Evolutionary conservation across 2,329 filamentous ascomycete genomes (phyloP).

Genomic region (Talaromyces sp.): DNA sequence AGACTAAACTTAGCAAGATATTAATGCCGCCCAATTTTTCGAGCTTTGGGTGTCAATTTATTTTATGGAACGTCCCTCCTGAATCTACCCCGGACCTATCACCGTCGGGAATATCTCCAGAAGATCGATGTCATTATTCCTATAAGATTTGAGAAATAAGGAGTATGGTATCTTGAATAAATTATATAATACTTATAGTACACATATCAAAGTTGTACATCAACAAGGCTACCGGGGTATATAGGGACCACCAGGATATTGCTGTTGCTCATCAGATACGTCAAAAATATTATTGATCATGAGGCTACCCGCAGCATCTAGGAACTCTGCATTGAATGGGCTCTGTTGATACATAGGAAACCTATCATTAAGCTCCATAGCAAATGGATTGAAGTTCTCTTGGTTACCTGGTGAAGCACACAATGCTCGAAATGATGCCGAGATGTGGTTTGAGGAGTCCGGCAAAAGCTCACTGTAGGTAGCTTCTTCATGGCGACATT

Average conservation of each 20-base stretch:
- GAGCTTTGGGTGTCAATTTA: too few relatives aligned
- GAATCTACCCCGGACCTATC: too few relatives aligned
- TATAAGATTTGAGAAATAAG: too few relatives aligned
- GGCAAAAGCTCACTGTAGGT: conserved; percentile 2
- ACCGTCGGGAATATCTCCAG: too few relatives aligned
- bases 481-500: conserved; percentile 7
- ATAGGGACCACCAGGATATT: neutral
- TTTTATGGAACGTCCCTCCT: too few relatives aligned
- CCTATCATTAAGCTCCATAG: conserved; percentile 10
- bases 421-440: conserved; percentile 8
- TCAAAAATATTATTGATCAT: conserved; percentile 14
- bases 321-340: conserved; percentile 17
- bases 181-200: neutral
- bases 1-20: too few relatives aligned
- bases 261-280: conserved; percentile 10
- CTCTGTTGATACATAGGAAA: conserved; percentile 14
- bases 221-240: neutral
- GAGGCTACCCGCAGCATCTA: conserved; percentile 14
- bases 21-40: too few relatives aligned
- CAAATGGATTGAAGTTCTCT: conserved; percentile 12
- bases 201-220: neutral
- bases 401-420: conserved; percentile 10
- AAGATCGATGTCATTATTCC: too few relatives aligned
- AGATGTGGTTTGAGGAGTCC: conserved; percentile 7
- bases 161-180: neutral